Evolutionary conservation across 495 filamentous ascomycete species (phyloP).

Genomic region (Bacidia rubella): DNA sequence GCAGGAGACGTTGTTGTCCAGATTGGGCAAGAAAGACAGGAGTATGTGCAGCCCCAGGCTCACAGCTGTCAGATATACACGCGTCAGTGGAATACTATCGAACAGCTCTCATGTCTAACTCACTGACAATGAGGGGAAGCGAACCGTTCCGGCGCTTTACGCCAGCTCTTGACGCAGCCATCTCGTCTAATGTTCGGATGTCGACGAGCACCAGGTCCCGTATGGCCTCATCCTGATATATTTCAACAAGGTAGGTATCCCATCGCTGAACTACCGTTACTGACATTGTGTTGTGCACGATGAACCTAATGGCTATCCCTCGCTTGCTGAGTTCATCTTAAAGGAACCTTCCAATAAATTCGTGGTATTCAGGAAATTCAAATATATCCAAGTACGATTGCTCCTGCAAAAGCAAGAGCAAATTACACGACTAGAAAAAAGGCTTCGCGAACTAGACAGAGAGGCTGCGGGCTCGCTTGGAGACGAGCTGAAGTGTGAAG

Average conservation of each 20-base stretch:
- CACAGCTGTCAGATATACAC: too few relatives aligned
- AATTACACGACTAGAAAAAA: conserved; percentile 11
- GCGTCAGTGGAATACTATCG: too few relatives aligned
- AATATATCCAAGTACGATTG: conserved; percentile 9
- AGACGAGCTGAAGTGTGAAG: neutral
- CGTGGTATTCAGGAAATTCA: conserved; percentile 17
- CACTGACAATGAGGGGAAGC: neutral
- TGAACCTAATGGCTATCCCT: neutral
- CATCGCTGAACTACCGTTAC: neutral
- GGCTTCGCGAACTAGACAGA: conserved; percentile 2
- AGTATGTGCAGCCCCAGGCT: too few relatives aligned
- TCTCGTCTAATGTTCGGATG: neutral
- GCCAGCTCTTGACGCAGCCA: neutral
- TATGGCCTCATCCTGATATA: neutral
- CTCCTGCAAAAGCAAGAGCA: conserved; percentile 11
- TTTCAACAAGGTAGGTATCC: neutral
- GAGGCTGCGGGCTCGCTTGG: neutral
- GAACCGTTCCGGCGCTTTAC: neutral
- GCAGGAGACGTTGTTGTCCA: too few relatives aligned
- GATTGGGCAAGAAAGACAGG: too few relatives aligned
- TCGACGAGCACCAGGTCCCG: neutral
- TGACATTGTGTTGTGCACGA: neutral
- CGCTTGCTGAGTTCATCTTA: neutral
- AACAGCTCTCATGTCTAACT: too few relatives aligned
- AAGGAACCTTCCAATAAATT: conserved; percentile 5